Percentiles rank a stretch among this genome's conserved stretches.
Evolutionary conservation across 441 rosid species (phyloP).

Genomic region (Syzygium malaccense): DNA sequence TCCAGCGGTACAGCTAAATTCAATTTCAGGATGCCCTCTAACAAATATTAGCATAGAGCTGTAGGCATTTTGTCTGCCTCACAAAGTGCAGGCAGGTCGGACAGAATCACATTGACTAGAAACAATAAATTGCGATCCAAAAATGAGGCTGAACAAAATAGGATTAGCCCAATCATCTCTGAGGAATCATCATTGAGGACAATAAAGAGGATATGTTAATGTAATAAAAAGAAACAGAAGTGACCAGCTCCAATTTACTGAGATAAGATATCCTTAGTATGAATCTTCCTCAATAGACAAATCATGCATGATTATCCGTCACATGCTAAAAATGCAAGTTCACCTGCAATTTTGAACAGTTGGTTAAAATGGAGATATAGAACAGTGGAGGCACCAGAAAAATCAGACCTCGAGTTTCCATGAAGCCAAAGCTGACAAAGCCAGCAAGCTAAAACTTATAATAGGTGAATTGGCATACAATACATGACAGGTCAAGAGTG

Average conservation of each 20-base stretch:
- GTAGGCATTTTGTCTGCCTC: background rate
- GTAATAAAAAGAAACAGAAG: background rate
- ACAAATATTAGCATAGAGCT: background rate
- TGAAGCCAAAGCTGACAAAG: background rate
- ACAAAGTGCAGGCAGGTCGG: background rate
- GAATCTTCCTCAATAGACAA: background rate
- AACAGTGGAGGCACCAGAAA: background rate
- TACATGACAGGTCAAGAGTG: background rate
- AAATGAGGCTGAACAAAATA: background rate
- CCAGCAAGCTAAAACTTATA: background rate
- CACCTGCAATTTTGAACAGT: background rate
- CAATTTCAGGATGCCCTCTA: background rate
- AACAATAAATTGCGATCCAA: background rate
- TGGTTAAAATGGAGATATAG: background rate
- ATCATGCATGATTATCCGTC: background rate
- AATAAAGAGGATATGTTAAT: background rate
- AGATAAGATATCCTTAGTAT: background rate
- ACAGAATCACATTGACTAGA: background rate
- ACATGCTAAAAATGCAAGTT: background rate
- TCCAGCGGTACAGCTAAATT: background rate
- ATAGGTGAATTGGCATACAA: background rate
- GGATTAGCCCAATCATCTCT: background rate
- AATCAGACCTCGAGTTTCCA: background rate
- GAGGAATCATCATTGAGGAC: background rate
- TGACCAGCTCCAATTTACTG: background rate